Evolutionary conservation across 306 rosid species (phyloP), one percentile per base, ranked within the genome.

Genomic region (Erythrophleum fordii): DNA sequence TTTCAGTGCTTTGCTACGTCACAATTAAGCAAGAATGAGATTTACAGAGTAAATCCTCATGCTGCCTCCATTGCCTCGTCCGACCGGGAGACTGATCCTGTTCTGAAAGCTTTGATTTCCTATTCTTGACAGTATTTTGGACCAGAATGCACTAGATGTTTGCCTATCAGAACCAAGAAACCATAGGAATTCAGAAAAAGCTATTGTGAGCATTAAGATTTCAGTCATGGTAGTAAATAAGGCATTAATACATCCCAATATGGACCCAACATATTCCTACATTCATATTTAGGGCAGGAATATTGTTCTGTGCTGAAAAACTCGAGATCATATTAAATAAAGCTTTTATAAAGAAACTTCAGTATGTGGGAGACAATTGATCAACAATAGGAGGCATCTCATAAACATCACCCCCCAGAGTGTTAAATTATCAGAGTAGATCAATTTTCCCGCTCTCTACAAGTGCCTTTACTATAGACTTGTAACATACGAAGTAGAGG

Each of bases 401-500:
- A 51, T 37, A 55, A 80, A 59, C 61, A 23, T 10, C 0, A n/a
- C n/a, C n/a, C 48, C 45, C 48, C 53, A 37, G 29, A 56, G 60
- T 73, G 68, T 59, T 37, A 53, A 53, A 64, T 52, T 14, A 41
- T 86, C 83, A 86, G 29, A 86, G 83, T 23, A 86, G 86, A 65
- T 92, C 95, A 76, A 95, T 90, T 85, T 85, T 88, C 23, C 97
- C 97, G 51, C 86, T 92, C 85, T 92, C 97, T 11, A 92, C 97
- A 9, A 91, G 88, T 41, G 90, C 82, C 84, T 89, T 95, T 76
- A n/a, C n/a, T n/a, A 95, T 90, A 35, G 97, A 92, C 83, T 89
- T 95, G 86, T 91, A 95, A 80, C 97, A 97, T 62, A 95, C 89
- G 79, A 91, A 91, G 88, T 91, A 89, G 17, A 86, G 89, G 13